Evolutionary conservation across 2,329 filamentous ascomycete genomes (phyloP), one percentile per base, ranked within the genome.

Genomic region (Cercospora sp.): DNA sequence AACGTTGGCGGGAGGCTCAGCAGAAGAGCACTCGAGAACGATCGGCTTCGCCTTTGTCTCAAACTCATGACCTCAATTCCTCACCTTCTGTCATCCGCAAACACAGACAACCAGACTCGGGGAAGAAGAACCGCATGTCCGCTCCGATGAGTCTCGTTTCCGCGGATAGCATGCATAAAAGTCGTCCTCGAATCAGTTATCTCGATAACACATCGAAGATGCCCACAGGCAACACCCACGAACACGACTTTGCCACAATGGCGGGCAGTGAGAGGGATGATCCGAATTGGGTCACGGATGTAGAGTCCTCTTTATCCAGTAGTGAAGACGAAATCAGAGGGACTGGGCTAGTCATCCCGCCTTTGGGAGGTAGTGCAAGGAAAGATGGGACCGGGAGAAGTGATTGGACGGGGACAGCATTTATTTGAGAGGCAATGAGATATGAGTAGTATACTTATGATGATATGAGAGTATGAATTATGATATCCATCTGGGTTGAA

Each of bases 91-190:
- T 58, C 7, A 16, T 45, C 5, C 62, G 62, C 13, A 57, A 42
- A 42, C 26, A 39, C n/a, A 33, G 5, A n/a, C 20, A 30, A n/a
- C 33, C 39, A 33, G n/a, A 59, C 2, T 28, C 30, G 6, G 31
- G 30, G 3, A 58, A 42, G 20, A 64, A 64, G 20, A 71, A 72
- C 30, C 62, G 71, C 3, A 65, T 76, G 20, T 74, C 69, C 58
- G 74, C 76, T 42, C 75, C 75, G 0, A 65, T 75, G 23, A 70
- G 69, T 59, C 67, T 77, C 2, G 69, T 75, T 23, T 73, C 72
- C 30, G 74, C 72, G 0, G 76, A 78, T 51, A 77, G 75, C 60
- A 66, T 78, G 66, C 75, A 68, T 53, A 72, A 69, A 58, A 66
- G 63, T 58, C 59, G 67, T 31, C 72, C 72, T 20, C 59, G 72